These are phyloP conservation scores for Penicillium nordicum DNA, from an alignment of 2,329 filamentous ascomycete genomes.

Conservation along the genomic window DNA sequence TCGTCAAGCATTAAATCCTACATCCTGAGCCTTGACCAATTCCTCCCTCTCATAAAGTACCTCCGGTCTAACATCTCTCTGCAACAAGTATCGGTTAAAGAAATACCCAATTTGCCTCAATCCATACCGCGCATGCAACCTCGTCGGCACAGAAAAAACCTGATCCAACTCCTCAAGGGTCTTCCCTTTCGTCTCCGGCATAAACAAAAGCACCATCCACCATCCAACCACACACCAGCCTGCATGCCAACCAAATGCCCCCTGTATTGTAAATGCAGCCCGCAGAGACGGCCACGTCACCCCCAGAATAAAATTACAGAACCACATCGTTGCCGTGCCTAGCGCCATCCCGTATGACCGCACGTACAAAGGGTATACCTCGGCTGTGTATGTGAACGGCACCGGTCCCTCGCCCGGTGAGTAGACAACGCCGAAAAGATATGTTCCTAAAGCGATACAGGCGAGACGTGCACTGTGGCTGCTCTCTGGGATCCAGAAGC, in stretches of 20 bases:
- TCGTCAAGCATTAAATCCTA: conserved; percentile 24
- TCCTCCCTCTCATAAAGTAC: conserved; percentile 38
- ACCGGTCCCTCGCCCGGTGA: conserved; percentile 62
- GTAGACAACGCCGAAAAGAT: conserved; percentile 45
- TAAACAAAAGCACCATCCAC: conserved; percentile 44
- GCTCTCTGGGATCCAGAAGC: conserved; percentile 49
- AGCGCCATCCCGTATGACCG: conserved; percentile 61
- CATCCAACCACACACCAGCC: conserved; percentile 44
- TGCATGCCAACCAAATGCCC: conserved; percentile 53
- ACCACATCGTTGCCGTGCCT: conserved; percentile 61
- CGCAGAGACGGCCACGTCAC: conserved; percentile 53
- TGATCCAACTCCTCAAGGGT: conserved; percentile 51
- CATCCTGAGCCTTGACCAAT: conserved; percentile 15
- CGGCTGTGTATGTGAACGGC: conserved; percentile 65
- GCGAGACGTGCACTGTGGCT: conserved; percentile 36
- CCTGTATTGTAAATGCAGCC: conserved; percentile 48
- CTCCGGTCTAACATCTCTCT: conserved; percentile 40
- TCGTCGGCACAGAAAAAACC: conserved; percentile 53
- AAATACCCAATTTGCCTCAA: conserved; percentile 39
- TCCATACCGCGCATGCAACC: conserved; percentile 41
- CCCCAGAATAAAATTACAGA: conserved; percentile 53
- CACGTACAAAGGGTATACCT: conserved; percentile 63
- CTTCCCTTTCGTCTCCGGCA: conserved; percentile 42
- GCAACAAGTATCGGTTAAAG: conserved; percentile 34
- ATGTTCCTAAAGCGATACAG: conserved; percentile 44